Conservation (phyloP, 2,329 filamentous ascomycete genomes). For the Dothistroma pini region DNA sequence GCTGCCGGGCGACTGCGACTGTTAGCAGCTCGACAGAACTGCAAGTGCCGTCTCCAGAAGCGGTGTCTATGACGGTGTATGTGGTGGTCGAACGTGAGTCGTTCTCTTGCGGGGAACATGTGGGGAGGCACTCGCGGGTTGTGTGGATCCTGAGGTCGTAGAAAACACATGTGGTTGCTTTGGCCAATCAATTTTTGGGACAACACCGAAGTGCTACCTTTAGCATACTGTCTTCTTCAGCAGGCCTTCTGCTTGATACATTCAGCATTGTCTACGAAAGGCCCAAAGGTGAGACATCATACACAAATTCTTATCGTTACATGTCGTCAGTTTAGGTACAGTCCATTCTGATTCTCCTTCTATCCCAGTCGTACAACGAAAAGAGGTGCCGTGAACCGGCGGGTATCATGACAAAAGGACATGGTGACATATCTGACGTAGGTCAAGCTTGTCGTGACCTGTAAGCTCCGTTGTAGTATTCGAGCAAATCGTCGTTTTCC, state of each 20-base stretch:
- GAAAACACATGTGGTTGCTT: too few species aligned
- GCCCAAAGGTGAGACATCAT: background rate
- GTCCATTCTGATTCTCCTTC: background rate
- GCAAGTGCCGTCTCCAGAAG: background rate
- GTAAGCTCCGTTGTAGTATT: slow-evolving; percentile 12
- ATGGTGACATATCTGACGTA: background rate
- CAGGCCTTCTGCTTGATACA: background rate
- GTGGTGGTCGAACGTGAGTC: background rate
- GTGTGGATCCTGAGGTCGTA: too few species aligned
- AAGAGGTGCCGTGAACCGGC: background rate
- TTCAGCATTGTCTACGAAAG: background rate
- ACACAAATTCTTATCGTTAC: background rate
- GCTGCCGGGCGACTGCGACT: background rate
- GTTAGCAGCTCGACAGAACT: background rate
- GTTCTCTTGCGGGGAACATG: background rate
- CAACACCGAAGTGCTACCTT: too few species aligned
- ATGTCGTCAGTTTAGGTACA: background rate
- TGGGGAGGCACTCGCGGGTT: background rate
- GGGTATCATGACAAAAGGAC: background rate
- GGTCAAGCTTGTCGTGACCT: background rate
- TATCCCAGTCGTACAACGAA: background rate
- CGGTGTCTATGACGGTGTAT: background rate
- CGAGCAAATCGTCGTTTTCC: slow-evolving; percentile 23
- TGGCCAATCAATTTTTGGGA: too few species aligned
- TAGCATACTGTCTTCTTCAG: background rate